phyloP scores from a whole-genome alignment of 495 filamentous ascomycete species.

The Immersiella caudata region DNA sequence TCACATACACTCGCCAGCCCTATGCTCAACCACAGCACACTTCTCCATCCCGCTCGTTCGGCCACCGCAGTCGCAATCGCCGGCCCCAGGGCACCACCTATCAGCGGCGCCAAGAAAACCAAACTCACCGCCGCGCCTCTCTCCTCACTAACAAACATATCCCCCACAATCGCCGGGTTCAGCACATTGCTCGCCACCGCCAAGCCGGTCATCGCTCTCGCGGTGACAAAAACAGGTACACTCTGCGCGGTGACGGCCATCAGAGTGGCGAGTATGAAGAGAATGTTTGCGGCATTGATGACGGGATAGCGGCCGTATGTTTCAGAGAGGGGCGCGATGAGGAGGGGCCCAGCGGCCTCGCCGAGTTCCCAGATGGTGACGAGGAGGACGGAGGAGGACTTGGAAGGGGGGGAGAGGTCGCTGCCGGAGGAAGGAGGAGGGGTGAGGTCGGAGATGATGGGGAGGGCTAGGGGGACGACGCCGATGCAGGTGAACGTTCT shows the following conservation, averaged over 20 bases:
- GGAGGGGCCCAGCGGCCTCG: constrained; percentile 58
- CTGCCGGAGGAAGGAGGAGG: constrained; percentile 7
- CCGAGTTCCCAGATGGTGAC: constrained; percentile 63
- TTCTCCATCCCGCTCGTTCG: constrained; percentile 60
- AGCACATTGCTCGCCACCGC: constrained; percentile 59
- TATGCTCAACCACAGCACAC: constrained; percentile 56
- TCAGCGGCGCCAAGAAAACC: constrained; percentile 52
- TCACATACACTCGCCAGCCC: constrained; percentile 52
- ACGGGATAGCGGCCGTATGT: constrained; percentile 58
- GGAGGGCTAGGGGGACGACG: constrained; percentile 55
- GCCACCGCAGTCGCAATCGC: constrained; percentile 64
- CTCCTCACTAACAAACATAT: constrained; percentile 55
- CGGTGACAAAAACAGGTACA: constrained; percentile 48
- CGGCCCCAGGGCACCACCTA: constrained; percentile 59
- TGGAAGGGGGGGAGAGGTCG: constrained; percentile 39
- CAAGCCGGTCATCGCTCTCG: constrained; percentile 54
- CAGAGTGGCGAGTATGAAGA: constrained; percentile 52
- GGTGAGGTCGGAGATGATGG: constrained; percentile 53
- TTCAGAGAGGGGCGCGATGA: constrained; percentile 63
- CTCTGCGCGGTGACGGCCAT: constrained; percentile 48
- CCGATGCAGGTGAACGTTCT: constrained; percentile 61
- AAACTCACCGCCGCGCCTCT: constrained; percentile 56
- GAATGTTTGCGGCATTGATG: constrained; percentile 53
- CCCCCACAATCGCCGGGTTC: constrained; percentile 61
- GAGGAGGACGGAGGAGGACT: constrained; percentile 53